Evolutionary conservation across 495 filamentous ascomycete genomes (phyloP).

Genomic region (Pyrenopolyporus hunteri): DNA sequence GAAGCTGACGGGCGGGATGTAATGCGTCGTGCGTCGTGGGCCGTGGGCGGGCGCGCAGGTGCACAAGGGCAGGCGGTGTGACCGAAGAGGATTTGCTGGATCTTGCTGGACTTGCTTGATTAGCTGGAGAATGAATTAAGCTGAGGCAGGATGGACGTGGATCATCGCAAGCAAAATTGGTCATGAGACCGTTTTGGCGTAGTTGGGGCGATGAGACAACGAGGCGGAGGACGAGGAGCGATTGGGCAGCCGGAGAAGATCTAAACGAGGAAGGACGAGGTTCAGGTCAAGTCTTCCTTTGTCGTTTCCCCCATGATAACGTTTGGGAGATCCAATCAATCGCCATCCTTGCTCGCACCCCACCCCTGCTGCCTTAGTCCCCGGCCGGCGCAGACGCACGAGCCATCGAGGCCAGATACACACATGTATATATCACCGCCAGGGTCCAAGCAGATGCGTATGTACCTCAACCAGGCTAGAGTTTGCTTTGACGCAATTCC

Average conservation of each 20-base stretch:
- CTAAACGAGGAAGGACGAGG: slow-evolving; percentile 38
- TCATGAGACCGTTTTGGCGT: slow-evolving; percentile 41
- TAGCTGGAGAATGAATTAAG: slow-evolving; percentile 27
- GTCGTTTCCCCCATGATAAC: slow-evolving; percentile 21
- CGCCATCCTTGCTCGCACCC: slow-evolving; percentile 12
- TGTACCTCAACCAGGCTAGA: background rate
- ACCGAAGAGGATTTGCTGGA: slow-evolving; percentile 11
- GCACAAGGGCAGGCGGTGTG: slow-evolving; percentile 27
- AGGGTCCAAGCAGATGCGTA: slow-evolving; percentile 23
- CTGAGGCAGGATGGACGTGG: slow-evolving; percentile 19
- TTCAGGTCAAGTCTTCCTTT: slow-evolving; percentile 21
- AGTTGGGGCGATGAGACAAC: slow-evolving; percentile 38
- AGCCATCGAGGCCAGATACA: background rate
- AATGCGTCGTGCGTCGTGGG: slow-evolving; percentile 26
- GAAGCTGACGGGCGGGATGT: slow-evolving; percentile 40
- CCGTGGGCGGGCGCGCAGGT: slow-evolving; percentile 22
- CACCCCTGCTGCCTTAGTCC: slow-evolving; percentile 1
- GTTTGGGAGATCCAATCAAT: slow-evolving; percentile 17
- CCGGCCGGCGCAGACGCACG: slow-evolving; percentile 16
- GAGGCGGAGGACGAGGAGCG: slow-evolving; percentile 18
- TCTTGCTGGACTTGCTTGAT: slow-evolving; percentile 5
- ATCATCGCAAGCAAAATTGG: slow-evolving; percentile 31
- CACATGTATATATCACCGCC: slow-evolving; percentile 17
- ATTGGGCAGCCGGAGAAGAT: slow-evolving; percentile 34
- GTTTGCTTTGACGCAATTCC: background rate